Evolutionary conservation across 2,329 filamentous ascomycete species (phyloP).

Genomic region (Penicillium sp.): DNA sequence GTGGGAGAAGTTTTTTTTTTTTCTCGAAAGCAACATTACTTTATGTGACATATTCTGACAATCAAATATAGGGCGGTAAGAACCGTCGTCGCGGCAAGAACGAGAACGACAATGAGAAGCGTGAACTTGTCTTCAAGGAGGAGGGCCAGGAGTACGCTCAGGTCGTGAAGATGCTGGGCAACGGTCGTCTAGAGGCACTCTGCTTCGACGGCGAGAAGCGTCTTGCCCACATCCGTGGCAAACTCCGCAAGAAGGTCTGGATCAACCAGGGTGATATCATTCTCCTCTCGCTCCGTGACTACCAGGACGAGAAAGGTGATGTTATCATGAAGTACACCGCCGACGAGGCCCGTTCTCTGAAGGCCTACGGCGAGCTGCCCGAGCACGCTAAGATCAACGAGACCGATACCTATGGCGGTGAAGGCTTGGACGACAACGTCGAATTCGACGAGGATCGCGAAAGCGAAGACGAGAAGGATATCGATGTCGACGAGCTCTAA

Average conservation of each 20-base stretch:
- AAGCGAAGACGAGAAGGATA: slow-evolving; percentile 61
- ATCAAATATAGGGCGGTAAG: slow-evolving; percentile 73
- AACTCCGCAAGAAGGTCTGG: slow-evolving; percentile 99
- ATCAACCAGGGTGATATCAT: slow-evolving; percentile 98
- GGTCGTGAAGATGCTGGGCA: slow-evolving; percentile 90
- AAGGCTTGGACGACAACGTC: slow-evolving; percentile 93
- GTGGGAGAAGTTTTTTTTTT: background rate
- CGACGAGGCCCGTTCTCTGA: slow-evolving; percentile 89
- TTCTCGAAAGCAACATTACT: background rate
- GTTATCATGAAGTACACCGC: slow-evolving; percentile 91
- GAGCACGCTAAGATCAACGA: slow-evolving; percentile 99
- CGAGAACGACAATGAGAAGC: slow-evolving; percentile 98
- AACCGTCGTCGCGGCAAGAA: slow-evolving; percentile 98
- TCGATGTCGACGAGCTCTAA: slow-evolving; percentile 95
- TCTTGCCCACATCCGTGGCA: slow-evolving; percentile 79
- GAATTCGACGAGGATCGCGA: slow-evolving; percentile 94
- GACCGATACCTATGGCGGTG: slow-evolving; percentile 81
- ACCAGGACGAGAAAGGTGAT: slow-evolving; percentile 88
- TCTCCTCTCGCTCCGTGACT: slow-evolving; percentile 76
- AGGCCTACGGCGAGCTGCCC: slow-evolving; percentile 93
- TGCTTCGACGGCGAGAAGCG: slow-evolving; percentile 93
- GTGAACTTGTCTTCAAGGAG: slow-evolving; percentile 97
- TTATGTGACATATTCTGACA: slow-evolving; percentile 22
- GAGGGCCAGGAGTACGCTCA: slow-evolving; percentile 89
- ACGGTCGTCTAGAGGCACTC: slow-evolving; percentile 82